phyloP scores from a whole-genome alignment of 2,329 filamentous ascomycete genomes.

The Paraphaeosphaeria minitans region DNA sequence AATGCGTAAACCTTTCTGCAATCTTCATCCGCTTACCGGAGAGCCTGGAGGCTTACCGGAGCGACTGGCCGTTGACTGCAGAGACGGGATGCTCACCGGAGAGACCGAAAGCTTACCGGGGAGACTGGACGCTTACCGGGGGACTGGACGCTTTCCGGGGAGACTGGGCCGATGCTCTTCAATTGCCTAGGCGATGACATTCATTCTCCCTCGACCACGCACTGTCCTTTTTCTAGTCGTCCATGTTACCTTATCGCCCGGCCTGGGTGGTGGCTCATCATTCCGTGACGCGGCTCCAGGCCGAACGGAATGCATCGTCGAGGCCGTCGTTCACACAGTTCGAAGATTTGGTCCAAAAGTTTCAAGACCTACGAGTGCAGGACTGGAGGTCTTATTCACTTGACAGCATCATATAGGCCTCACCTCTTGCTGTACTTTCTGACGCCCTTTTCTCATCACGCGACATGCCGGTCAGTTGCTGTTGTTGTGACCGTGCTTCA shows the following conservation, averaged over 20 bases:
- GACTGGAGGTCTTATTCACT: neutral
- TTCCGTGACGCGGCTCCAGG: neutral
- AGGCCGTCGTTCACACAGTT: neutral
- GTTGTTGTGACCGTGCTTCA: constrained; percentile 3
- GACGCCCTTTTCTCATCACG: neutral
- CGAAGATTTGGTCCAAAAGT: neutral
- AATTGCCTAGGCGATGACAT: constrained; percentile 20
- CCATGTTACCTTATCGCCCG: constrained; percentile 11
- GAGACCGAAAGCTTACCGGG: neutral
- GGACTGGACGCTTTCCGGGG: neutral
- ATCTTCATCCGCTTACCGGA: constrained; percentile 4
- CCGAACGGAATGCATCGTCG: neutral
- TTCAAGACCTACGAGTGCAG: neutral
- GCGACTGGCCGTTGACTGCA: too few relatives aligned
- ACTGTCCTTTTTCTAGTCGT: neutral
- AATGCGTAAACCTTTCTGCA: neutral
- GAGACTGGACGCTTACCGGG: neutral
- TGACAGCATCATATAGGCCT: neutral
- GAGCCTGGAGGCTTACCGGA: neutral
- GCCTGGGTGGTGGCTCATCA: neutral
- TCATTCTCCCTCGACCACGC: constrained; percentile 6
- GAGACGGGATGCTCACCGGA: neutral
- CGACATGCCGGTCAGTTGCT: neutral
- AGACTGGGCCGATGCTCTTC: neutral
- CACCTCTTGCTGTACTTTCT: neutral